phyloP scores from a whole-genome alignment of 768 basidiomycete genomes.

The Boletus edulis region DNA sequence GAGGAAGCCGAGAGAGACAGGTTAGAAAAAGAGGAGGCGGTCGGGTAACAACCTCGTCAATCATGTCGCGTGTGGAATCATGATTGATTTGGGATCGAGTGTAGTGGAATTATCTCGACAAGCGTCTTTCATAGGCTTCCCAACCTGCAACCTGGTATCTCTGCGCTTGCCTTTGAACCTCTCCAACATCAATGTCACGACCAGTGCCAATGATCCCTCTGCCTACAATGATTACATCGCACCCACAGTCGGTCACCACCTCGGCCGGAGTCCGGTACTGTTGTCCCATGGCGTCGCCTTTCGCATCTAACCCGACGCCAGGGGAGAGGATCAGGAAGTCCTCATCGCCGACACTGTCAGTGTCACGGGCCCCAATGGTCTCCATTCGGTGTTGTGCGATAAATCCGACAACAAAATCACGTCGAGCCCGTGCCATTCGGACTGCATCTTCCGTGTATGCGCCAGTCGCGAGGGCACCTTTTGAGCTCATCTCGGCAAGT shows the following conservation, averaged over 20 bases:
- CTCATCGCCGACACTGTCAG: conserved; percentile 42
- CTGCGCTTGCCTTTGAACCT: conserved; percentile 65
- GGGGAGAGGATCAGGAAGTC: conserved; percentile 93
- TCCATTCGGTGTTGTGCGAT: conserved; percentile 90
- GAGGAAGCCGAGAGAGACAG: conserved; percentile 36
- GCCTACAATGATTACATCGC: conserved; percentile 97
- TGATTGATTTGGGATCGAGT: neutral
- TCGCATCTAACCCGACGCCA: conserved; percentile 80
- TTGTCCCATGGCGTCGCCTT: conserved; percentile 88
- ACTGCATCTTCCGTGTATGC: conserved; percentile 82
- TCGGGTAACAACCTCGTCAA: neutral
- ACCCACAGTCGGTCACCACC: conserved; percentile 77
- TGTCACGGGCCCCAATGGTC: conserved; percentile 41
- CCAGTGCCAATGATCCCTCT: conserved; percentile 84
- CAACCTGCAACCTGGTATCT: conserved; percentile 86
- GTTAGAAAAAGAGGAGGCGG: conserved; percentile 6
- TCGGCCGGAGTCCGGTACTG: conserved; percentile 90
- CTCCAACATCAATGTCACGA: conserved; percentile 36
- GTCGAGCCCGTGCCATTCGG: conserved; percentile 78
- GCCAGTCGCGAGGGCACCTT: conserved; percentile 80
- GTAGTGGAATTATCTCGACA: conserved; percentile 13
- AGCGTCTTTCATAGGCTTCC: conserved; percentile 78
- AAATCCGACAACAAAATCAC: conserved; percentile 94
- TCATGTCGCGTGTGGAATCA: no score
- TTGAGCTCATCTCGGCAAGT: conserved; percentile 95